phyloP scores from a whole-genome alignment of 768 basidiomycete species.

The Leucosporidium creatinivorum region DNA sequence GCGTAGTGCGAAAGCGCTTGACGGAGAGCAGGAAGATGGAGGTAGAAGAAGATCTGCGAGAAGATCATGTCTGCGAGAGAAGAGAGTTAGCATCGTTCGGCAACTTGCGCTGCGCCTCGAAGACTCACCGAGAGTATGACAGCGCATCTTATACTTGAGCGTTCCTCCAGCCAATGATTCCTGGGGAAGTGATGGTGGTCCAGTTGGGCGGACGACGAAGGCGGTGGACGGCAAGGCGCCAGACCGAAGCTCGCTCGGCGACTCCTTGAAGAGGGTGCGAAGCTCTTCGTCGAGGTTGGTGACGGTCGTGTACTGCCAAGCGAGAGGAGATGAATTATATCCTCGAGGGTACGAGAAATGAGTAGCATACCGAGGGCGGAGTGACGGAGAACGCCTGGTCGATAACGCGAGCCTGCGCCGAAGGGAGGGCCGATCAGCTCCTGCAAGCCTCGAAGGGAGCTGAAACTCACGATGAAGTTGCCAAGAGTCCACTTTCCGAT shows the following conservation, averaged over 20 bases:
- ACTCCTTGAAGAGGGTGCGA: slow-evolving; percentile 15
- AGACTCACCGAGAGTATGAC: slow-evolving; percentile 7
- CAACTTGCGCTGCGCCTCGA: too few relatives aligned
- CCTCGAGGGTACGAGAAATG: too few relatives aligned
- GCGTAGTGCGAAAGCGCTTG: slow-evolving; percentile 14
- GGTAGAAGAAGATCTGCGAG: slow-evolving; percentile 22
- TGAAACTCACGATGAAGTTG: slow-evolving; percentile 1
- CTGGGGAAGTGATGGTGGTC: not conserved
- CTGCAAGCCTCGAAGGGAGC: not conserved
- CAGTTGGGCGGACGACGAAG: slow-evolving; percentile 10
- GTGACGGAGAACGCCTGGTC: slow-evolving; percentile 21
- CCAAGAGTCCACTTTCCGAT: slow-evolving; percentile 26
- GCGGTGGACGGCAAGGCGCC: slow-evolving; percentile 11
- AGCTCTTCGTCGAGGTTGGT: slow-evolving; percentile 23
- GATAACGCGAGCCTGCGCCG: slow-evolving; percentile 17
- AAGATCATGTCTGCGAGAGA: slow-evolving; percentile 13
- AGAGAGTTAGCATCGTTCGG: too few relatives aligned
- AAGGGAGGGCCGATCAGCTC: not conserved
- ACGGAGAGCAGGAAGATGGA: slow-evolving; percentile 22
- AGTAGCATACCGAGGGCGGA: slow-evolving; percentile 2
- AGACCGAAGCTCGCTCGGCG: slow-evolving; percentile 7
- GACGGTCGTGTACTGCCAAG: slow-evolving; percentile 14
- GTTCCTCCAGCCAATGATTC: not conserved
- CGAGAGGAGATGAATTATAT: not conserved
- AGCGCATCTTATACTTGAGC: not conserved